Conservation (phyloP, 1,139 yeast genomes). For the Saccharomyces hybrid region DNA sequence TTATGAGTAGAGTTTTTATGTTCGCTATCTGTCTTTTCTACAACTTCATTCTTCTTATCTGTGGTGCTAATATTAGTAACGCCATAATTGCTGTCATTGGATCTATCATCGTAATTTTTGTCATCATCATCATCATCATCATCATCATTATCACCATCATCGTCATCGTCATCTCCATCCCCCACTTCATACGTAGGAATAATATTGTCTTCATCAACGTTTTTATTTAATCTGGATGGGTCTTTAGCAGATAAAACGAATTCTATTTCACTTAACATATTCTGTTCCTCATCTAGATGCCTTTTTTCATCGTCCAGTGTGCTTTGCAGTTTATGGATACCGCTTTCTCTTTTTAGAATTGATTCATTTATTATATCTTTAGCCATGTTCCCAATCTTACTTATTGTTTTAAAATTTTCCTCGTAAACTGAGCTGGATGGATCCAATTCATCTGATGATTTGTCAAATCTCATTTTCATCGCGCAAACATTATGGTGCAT, state of each 20-base stretch:
- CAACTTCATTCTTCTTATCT: background rate
- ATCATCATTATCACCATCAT: constrained; percentile 10
- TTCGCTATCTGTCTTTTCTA: background rate
- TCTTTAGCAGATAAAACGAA: constrained; percentile 23
- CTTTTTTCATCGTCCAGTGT: constrained; percentile 20
- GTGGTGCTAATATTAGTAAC: background rate
- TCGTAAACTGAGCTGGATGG: constrained; percentile 25
- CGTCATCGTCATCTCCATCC: constrained; percentile 21
- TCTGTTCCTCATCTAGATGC: constrained; percentile 19
- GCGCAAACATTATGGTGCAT: constrained; percentile 18
- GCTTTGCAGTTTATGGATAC: constrained; percentile 14
- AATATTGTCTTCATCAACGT: constrained; percentile 13
- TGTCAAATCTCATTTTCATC: constrained; percentile 25
- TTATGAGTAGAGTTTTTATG: background rate
- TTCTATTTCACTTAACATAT: constrained; percentile 24
- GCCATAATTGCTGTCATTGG: background rate
- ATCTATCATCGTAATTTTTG: background rate
- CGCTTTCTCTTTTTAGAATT: constrained; percentile 15
- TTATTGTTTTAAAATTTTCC: constrained; percentile 25
- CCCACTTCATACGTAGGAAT: constrained; percentile 27
- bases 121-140: constrained; percentile 5
- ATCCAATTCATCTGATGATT: constrained; percentile 25
- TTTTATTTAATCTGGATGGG: constrained; percentile 13
- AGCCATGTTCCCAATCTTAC: constrained; percentile 23
- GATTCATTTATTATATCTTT: constrained; percentile 20